These are phyloP conservation scores for Cladophialophora carrionii DNA, from an alignment of 2,329 filamentous ascomycete species.

Conservation along the genomic window DNA sequence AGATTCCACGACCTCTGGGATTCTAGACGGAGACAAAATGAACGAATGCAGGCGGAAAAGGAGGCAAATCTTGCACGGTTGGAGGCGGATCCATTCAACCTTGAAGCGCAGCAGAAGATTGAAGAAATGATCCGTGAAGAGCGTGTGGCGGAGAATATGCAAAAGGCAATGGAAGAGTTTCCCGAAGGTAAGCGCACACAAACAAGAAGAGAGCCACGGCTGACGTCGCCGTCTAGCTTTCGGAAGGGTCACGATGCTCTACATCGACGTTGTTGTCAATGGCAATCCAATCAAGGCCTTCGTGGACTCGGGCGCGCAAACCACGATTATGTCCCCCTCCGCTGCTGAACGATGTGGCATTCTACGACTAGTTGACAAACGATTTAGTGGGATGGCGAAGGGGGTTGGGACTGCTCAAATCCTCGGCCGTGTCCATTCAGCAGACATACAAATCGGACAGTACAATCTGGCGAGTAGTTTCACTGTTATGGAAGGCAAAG, in stretches of 20 bases:
- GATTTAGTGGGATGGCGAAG: constrained; percentile 87
- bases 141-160: constrained; percentile 89
- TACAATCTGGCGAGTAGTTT: constrained; percentile 91
- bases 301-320: constrained; percentile 95
- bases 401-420: constrained; percentile 95
- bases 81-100: constrained; percentile 92
- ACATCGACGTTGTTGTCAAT: constrained; percentile 94
- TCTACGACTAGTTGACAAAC: constrained; percentile 90
- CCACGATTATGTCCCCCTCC: constrained; percentile 96
- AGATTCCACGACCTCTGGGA: constrained; percentile 75
- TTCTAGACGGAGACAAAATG: constrained; percentile 69
- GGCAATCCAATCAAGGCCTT: constrained; percentile 89
- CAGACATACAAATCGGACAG: constrained; percentile 88
- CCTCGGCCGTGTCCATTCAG: constrained; percentile 90
- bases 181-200: constrained; percentile 73
- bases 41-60: constrained; percentile 73
- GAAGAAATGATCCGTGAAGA: constrained; percentile 97
- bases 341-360: constrained; percentile 93
- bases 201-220: constrained; percentile 5
- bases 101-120: constrained; percentile 87
- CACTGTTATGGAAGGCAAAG: constrained; percentile 98
- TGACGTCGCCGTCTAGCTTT: constrained; percentile 54
- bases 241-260: constrained; percentile 91
- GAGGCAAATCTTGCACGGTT: constrained; percentile 80
- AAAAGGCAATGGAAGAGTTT: constrained; percentile 96